These are phyloP conservation scores for Naganishia vaughanmartiniae DNA, from an alignment of 768 basidiomycete species.

Conservation along the genomic window DNA sequence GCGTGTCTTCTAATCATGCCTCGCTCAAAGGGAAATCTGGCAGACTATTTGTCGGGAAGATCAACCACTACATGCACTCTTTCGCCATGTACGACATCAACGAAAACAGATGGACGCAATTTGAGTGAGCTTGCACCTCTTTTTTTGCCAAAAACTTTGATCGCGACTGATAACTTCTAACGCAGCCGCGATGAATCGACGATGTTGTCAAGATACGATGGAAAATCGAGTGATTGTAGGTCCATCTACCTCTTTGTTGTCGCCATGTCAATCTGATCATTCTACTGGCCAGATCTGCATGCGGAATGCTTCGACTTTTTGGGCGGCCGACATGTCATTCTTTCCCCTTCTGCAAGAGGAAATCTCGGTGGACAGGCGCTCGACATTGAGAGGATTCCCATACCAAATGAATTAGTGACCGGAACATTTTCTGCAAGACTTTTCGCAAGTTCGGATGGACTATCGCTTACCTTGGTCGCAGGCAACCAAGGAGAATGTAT, in stretches of 20 bases:
- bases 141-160: background rate
- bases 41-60: background rate
- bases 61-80: background rate
- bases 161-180: background rate
- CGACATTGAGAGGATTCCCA: background rate
- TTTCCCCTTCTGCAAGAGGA: background rate
- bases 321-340: slow-evolving; percentile 5
- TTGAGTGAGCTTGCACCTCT: background rate
- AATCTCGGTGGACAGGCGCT: background rate
- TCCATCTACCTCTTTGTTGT: background rate
- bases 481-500: background rate
- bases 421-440: background rate
- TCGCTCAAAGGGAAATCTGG: background rate
- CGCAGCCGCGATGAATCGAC: background rate
- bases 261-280: background rate
- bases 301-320: background rate
- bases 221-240: background rate
- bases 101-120: background rate
- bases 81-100: background rate
- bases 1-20: background rate
- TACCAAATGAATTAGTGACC: background rate
- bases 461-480: slow-evolving; percentile 7
- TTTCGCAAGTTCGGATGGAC: slow-evolving; percentile 4
- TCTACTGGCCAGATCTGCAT: background rate
- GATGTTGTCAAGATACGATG: background rate